Percentiles rank a stretch among this genome's conserved stretches.
phyloP scores from a whole-genome alignment of 208 protist species.

The Trypanosoma cruzi region DNA sequence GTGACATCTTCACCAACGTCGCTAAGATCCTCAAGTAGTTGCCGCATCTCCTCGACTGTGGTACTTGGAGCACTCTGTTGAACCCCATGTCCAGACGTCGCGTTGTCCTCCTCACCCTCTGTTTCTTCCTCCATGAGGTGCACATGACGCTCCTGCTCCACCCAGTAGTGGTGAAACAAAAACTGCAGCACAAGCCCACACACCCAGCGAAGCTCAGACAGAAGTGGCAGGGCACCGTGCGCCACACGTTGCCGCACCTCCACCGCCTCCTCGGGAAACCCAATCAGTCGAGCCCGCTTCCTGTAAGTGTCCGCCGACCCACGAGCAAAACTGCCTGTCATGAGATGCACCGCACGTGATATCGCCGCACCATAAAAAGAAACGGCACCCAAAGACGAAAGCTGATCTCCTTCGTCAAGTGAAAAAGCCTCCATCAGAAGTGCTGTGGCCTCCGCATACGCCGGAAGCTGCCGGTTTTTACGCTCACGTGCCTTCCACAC shows the following conservation, averaged over 20 bases:
- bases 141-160: conserved; percentile 66
- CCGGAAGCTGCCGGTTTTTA: conserved; percentile 51
- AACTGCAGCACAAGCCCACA: conserved; percentile 75
- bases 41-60: conserved; percentile 62
- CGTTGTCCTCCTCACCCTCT: neutral
- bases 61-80: conserved; percentile 3
- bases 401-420: conserved; percentile 48
- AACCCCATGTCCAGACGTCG: neutral
- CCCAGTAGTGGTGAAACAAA: conserved; percentile 78
- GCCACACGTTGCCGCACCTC: conserved; percentile 89
- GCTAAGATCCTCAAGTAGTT: conserved; percentile 49
- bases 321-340: conserved; percentile 79
- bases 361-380: conserved; percentile 70
- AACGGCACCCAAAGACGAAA: conserved; percentile 14
- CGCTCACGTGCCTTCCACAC: conserved; percentile 69
- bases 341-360: conserved; percentile 81
- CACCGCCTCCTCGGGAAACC: conserved; percentile 84
- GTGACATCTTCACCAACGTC: conserved; percentile 13
- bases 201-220: conserved; percentile 84
- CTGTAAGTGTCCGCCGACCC: conserved; percentile 76
- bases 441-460: conserved; percentile 75
- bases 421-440: conserved; percentile 57
- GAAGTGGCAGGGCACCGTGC: conserved; percentile 62
- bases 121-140: conserved; percentile 46
- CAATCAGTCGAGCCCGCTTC: conserved; percentile 65